A percentile compares a stretch with the other conserved stretches of the same genome.
phyloP scores from a whole-genome alignment of 1,139 yeast genomes.

The Hansenula lynferdii region DNA sequence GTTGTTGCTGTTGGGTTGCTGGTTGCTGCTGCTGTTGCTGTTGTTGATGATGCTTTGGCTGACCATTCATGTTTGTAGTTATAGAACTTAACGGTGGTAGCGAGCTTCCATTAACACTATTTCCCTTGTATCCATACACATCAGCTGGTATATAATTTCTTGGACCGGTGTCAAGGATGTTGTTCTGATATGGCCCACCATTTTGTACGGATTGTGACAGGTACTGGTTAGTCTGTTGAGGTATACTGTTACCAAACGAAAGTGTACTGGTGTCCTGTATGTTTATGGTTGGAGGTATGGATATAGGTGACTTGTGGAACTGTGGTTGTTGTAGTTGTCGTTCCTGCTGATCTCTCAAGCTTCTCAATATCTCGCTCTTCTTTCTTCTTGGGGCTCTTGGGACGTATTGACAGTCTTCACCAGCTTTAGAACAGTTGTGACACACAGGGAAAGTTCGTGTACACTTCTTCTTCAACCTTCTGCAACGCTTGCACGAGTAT shows the following conservation, averaged over 20 bases:
- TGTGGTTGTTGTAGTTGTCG: neutral
- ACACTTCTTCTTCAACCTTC: conserved; percentile 46
- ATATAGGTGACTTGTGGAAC: neutral
- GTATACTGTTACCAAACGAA: too few species aligned
- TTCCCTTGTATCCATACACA: too few species aligned
- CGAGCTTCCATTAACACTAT: neutral
- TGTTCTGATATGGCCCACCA: too few species aligned
- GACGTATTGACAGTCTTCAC: conserved; percentile 38
- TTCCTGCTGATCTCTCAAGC: conserved; percentile 6
- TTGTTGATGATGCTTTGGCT: too few species aligned
- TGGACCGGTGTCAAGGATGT: neutral
- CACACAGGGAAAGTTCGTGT: conserved; percentile 42
- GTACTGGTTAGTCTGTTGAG: too few species aligned
- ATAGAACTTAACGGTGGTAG: conserved; percentile 6
- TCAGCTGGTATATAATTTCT: neutral
- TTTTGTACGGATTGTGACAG: too few species aligned
- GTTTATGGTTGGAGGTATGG: neutral
- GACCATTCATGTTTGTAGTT: neutral
- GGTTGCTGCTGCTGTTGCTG: neutral
- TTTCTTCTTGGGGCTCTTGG: conserved; percentile 37
- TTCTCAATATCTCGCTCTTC: conserved; percentile 26
- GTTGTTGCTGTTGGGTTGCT: neutral
- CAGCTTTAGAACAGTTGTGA: conserved; percentile 35
- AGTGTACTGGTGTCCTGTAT: neutral
- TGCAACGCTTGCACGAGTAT: conserved; percentile 38